Conservation (phyloP, 805 yeast genomes). For the Metschnikowia chrysomelidarum region DNA sequence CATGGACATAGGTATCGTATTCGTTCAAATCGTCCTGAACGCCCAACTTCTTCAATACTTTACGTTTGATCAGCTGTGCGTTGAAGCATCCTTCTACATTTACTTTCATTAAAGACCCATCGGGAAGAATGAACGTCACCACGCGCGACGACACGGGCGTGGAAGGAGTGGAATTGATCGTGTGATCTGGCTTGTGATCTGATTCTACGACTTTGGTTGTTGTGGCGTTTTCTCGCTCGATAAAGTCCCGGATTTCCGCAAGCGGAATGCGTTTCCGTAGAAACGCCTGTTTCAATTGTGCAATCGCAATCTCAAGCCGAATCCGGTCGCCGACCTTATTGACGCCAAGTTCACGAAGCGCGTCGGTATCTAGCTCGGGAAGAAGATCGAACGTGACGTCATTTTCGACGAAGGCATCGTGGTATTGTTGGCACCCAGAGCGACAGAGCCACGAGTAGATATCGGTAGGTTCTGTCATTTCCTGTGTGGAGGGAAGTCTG, state of each 20-base stretch:
- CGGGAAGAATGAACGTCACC: conserved; percentile 70
- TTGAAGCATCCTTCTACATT: conserved; percentile 77
- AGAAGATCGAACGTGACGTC: conserved; percentile 57
- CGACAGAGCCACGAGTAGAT: conserved; percentile 37
- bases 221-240: conserved; percentile 7
- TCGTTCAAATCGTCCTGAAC: conserved; percentile 41
- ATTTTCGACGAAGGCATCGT: conserved; percentile 39
- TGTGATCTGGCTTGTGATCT: conserved; percentile 1
- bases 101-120: conserved; percentile 67
- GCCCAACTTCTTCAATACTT: conserved; percentile 59
- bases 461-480: conserved; percentile 21
- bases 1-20: conserved; percentile 62
- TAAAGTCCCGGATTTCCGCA: conserved; percentile 10
- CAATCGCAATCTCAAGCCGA: conserved; percentile 58
- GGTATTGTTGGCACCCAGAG: conserved; percentile 35
- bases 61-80: conserved; percentile 73
- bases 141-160: conserved; percentile 7
- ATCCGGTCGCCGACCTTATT: conserved; percentile 82
- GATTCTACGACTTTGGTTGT: background rate
- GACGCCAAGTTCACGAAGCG: conserved; percentile 72
- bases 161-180: conserved; percentile 2
- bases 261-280: conserved; percentile 13
- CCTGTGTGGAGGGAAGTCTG: too few relatives aligned
- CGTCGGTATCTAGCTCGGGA: conserved; percentile 57
- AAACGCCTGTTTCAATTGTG: conserved; percentile 33